Evolutionary conservation across 768 basidiomycete species (phyloP).

Genomic region (Amanita rubescens): DNA sequence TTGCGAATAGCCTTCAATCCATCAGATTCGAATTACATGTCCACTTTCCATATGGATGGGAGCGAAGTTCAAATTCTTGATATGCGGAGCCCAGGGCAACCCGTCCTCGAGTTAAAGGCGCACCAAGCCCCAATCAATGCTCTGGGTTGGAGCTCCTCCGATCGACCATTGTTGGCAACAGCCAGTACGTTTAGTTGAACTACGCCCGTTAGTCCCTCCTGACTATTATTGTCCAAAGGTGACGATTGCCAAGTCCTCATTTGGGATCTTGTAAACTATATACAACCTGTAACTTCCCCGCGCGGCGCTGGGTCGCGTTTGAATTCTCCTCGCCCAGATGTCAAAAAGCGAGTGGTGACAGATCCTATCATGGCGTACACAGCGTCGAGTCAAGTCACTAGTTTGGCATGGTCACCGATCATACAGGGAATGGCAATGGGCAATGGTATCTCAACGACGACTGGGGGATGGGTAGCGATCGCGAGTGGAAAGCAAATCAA

Average conservation of each 20-base stretch:
- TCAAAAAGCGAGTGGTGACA: conserved; percentile 63
- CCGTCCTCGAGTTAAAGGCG: conserved; percentile 84
- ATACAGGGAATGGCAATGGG: conserved; percentile 73
- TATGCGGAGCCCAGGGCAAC: conserved; percentile 93
- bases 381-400: conserved; percentile 69
- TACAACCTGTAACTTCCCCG: conserved; percentile 58
- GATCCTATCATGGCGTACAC: conserved; percentile 85
- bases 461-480: conserved; percentile 85
- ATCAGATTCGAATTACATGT: conserved; percentile 89
- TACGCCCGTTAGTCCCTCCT: not conserved
- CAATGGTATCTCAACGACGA: conserved; percentile 62
- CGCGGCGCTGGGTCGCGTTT: conserved; percentile 64
- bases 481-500: conserved; percentile 78
- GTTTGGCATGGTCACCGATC: conserved; percentile 83
- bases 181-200: conserved; percentile 51
- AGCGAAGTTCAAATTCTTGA: conserved; percentile 88
- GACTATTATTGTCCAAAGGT: conserved; percentile 39
- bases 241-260: conserved; percentile 93
- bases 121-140: conserved; percentile 81
- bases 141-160: conserved; percentile 84
- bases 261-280: conserved; percentile 77
- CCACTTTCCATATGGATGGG: conserved; percentile 94
- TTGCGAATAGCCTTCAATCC: conserved; percentile 90
- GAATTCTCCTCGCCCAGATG: conserved; percentile 76
- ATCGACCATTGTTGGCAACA: conserved; percentile 79